Evolutionary conservation across 306 rosid genomes (phyloP).

Genomic region (Comarum palustre): DNA sequence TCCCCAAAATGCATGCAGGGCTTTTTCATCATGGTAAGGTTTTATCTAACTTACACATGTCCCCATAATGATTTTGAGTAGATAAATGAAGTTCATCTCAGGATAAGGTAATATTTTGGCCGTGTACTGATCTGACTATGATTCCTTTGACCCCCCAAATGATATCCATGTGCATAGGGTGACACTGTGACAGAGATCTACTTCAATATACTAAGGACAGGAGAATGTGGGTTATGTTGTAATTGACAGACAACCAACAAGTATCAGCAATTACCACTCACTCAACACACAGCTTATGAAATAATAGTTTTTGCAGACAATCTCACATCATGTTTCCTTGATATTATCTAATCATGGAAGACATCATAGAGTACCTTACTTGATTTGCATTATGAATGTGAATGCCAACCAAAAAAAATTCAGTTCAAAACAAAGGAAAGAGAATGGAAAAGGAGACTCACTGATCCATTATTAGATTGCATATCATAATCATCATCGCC

Average conservation of each 20-base stretch:
- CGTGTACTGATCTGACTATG: not conserved
- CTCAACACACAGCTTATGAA: not conserved
- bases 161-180: not conserved
- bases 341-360: not conserved
- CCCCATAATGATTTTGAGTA: not conserved
- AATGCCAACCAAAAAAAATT: not conserved
- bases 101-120: not conserved
- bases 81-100: not conserved
- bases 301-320: not conserved
- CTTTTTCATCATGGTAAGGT: not conserved
- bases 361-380: not conserved
- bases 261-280: not conserved
- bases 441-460: slow-evolving; percentile 31
- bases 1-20: not conserved
- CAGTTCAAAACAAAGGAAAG: slow-evolving; percentile 14
- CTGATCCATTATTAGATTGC: slow-evolving; percentile 61
- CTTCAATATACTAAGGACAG: not conserved
- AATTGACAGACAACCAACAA: not conserved
- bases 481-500: slow-evolving; percentile 56
- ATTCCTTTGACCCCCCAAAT: not conserved
- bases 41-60: not conserved
- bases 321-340: not conserved
- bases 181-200: not conserved
- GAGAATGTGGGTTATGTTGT: not conserved
- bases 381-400: slow-evolving; percentile 3